Evolutionary conservation across 2,329 filamentous ascomycete genomes (phyloP).

Genomic region (Sporothrix sp.): DNA sequence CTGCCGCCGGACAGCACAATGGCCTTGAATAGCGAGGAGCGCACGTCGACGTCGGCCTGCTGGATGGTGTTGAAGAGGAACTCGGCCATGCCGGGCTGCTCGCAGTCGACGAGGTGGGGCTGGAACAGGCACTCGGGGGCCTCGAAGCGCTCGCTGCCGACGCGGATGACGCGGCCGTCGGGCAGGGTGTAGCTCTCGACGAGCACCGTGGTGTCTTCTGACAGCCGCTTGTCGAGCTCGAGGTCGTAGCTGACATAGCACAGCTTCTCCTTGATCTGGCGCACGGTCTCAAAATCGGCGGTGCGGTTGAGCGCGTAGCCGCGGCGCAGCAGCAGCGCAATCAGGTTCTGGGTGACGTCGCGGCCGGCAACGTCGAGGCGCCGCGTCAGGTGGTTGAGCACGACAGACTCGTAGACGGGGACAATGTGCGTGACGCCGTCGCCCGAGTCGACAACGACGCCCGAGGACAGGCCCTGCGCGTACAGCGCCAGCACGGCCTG

Average conservation of each 20-base stretch:
- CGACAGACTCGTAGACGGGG: constrained; percentile 94
- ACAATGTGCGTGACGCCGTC: constrained; percentile 98
- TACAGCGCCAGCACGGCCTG: constrained; percentile 94
- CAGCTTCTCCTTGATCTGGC: constrained; percentile 99
- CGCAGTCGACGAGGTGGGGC: constrained; percentile 92
- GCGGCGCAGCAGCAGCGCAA: constrained; percentile 82
- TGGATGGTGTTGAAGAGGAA: constrained; percentile 99
- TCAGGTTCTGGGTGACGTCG: constrained; percentile 97
- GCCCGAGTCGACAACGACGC: constrained; percentile 97
- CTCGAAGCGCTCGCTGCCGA: constrained; percentile 95
- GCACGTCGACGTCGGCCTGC: constrained; percentile 86
- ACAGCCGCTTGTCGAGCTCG: constrained; percentile 88
- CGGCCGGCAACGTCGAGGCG: constrained; percentile 91
- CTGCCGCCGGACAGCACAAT: constrained; percentile 93
- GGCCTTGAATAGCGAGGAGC: constrained; percentile 89
- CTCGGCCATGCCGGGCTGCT: constrained; percentile 92
- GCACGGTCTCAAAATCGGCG: constrained; percentile 96
- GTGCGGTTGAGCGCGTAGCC: constrained; percentile 97
- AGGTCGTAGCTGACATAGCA: constrained; percentile 99
- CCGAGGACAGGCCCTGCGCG: constrained; percentile 84
- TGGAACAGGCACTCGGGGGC: constrained; percentile 98
- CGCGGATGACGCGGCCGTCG: constrained; percentile 89
- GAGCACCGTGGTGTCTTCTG: constrained; percentile 92
- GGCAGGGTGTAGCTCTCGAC: constrained; percentile 97
- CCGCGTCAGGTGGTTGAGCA: constrained; percentile 91